These are phyloP conservation scores for Hevea brasiliensis DNA, from an alignment of 345 rosid genomes.

Conservation along the genomic window DNA sequence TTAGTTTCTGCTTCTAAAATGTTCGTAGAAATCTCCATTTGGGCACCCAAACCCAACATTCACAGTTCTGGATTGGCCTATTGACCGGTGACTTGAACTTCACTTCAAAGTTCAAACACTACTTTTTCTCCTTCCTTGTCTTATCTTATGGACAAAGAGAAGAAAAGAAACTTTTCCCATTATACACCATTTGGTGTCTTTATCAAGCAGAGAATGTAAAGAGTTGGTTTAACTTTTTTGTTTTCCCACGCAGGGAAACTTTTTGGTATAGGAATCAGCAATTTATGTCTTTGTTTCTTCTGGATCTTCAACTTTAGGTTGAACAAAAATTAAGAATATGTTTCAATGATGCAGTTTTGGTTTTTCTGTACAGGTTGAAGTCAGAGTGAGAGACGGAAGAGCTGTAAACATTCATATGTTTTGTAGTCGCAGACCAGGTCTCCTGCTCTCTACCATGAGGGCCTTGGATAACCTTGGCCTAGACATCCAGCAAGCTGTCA, in stretches of 20 bases:
- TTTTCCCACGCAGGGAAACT: background rate
- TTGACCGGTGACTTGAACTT: no score
- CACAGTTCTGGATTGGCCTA: background rate
- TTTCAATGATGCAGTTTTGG: background rate
- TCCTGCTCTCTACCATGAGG: conserved; percentile 86
- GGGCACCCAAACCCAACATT: background rate
- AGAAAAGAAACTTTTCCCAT: no score
- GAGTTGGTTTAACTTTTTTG: background rate
- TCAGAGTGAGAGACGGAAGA: conserved; percentile 86
- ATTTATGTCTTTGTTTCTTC: background rate
- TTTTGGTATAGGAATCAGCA: background rate
- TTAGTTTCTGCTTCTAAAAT: background rate
- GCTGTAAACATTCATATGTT: conserved; percentile 99
- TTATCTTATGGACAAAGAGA: no score
- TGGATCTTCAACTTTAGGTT: background rate
- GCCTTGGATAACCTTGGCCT: conserved; percentile 94
- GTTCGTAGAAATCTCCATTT: background rate
- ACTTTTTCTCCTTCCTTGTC: background rate
- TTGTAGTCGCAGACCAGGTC: conserved; percentile 90
- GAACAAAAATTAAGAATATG: background rate
- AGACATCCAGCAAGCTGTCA: conserved; percentile 97
- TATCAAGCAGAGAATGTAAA: background rate
- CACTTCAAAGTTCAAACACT: no score
- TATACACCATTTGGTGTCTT: background rate
- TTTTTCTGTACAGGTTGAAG: conserved; percentile 67